phyloP scores from a whole-genome alignment of 495 filamentous ascomycete genomes.

The Penicillium paxilli region DNA sequence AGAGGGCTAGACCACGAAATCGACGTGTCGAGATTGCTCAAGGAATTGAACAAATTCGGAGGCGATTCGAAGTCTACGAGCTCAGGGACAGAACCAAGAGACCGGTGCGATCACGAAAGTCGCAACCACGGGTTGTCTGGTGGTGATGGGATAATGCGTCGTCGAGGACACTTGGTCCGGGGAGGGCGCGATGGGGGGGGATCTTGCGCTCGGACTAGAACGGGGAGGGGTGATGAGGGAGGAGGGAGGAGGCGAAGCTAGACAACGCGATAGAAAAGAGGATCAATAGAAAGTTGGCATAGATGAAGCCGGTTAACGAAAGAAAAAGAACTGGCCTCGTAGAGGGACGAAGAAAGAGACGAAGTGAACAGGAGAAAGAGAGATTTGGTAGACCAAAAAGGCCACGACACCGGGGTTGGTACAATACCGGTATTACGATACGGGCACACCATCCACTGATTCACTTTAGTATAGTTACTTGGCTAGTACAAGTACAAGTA shows the following conservation, averaged over 20 bases:
- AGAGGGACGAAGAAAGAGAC: constrained; percentile 10
- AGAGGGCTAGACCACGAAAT: constrained; percentile 10
- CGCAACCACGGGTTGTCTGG: not conserved
- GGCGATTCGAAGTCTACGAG: not conserved
- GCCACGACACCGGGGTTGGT: too few relatives aligned
- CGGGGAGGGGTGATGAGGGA: constrained; percentile 7
- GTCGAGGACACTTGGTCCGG: constrained; percentile 7
- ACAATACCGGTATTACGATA: constrained; percentile 7
- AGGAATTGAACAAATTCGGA: not conserved
- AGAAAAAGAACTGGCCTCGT: constrained; percentile 17
- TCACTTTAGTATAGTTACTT: too few relatives aligned
- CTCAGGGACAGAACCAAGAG: not conserved
- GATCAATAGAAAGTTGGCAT: constrained; percentile 8
- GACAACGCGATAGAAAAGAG: constrained; percentile 1
- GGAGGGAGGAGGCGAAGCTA: not conserved
- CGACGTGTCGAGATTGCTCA: constrained; percentile 2
- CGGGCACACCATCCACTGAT: constrained; percentile 1
- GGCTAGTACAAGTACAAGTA: too few relatives aligned
- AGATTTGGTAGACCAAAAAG: constrained; percentile 31
- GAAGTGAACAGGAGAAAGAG: not conserved
- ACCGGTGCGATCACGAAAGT: not conserved
- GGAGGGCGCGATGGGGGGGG: constrained; percentile 4
- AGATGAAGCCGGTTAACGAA: constrained; percentile 10
- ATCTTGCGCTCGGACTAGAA: constrained; percentile 14
- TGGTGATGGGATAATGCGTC: constrained; percentile 1